These are phyloP conservation scores for Leccinum fibrillosum DNA, from an alignment of 768 basidiomycete genomes.

Conservation along the genomic window DNA sequence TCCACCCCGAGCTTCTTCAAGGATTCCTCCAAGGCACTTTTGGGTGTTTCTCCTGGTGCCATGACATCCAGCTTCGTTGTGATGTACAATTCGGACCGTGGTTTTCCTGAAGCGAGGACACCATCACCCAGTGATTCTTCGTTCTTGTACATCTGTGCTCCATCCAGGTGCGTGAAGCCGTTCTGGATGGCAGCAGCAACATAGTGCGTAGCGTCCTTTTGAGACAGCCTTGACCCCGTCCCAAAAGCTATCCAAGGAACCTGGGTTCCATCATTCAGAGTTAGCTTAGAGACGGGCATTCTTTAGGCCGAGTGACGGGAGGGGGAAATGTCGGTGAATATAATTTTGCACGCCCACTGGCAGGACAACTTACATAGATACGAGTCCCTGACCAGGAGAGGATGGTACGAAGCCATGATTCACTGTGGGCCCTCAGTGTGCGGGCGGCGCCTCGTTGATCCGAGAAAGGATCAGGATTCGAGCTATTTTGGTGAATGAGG, in stretches of 20 bases:
- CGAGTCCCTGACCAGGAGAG: neutral
- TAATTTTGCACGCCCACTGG: neutral
- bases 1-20: slow-evolving; percentile 51
- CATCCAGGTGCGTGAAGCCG: slow-evolving; percentile 60
- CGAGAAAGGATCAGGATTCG: too few relatives aligned
- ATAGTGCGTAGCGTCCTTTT: slow-evolving; percentile 39
- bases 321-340: slow-evolving; percentile 4
- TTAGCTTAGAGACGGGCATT: slow-evolving; percentile 33
- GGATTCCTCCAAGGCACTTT: slow-evolving; percentile 46
- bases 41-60: slow-evolving; percentile 43
- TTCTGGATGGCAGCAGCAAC: slow-evolving; percentile 50
- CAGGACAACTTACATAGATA: slow-evolving; percentile 7
- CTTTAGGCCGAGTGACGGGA: neutral
- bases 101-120: slow-evolving; percentile 46
- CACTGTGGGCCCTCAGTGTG: too few relatives aligned
- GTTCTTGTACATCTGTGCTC: slow-evolving; percentile 57
- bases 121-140: slow-evolving; percentile 52
- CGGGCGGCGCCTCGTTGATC: too few relatives aligned
- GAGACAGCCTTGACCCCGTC: slow-evolving; percentile 53
- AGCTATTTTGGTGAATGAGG: too few relatives aligned
- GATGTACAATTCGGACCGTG: slow-evolving; percentile 56
- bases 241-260: slow-evolving; percentile 62
- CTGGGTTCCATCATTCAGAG: slow-evolving; percentile 52
- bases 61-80: slow-evolving; percentile 50
- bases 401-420: neutral